These are phyloP conservation scores for Psilocybe sp. DNA, from an alignment of 768 basidiomycete genomes.

Conservation along the genomic window DNA sequence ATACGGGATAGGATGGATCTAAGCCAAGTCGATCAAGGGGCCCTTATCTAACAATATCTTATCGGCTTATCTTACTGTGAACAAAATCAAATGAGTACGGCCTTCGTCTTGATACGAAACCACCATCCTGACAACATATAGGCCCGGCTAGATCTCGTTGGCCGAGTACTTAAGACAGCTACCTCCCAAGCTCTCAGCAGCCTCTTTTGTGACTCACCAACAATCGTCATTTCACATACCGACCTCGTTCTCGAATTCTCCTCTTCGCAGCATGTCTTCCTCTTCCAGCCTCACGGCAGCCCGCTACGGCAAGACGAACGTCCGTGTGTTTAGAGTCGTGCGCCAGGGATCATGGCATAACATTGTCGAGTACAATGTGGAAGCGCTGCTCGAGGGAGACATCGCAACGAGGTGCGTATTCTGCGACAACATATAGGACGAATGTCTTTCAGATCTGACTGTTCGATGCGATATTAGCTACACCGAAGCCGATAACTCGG, in stretches of 20 bases:
- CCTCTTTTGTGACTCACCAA: too few relatives aligned
- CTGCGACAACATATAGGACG: background rate
- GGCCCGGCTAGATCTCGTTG: too few relatives aligned
- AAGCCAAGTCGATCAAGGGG: too few relatives aligned
- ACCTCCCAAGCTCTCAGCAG: too few relatives aligned
- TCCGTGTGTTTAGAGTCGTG: constrained; percentile 84
- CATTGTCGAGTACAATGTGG: constrained; percentile 83
- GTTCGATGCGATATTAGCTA: constrained; percentile 45
- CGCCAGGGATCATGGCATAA: constrained; percentile 65
- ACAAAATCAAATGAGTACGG: too few relatives aligned
- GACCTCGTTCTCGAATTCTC: background rate
- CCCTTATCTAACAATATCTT: too few relatives aligned
- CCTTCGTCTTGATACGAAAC: too few relatives aligned
- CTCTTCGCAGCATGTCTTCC: constrained; percentile 2
- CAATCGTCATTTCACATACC: too few relatives aligned
- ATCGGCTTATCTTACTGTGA: too few relatives aligned
- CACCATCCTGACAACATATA: too few relatives aligned
- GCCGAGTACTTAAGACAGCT: too few relatives aligned
- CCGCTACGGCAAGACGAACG: constrained; percentile 85
- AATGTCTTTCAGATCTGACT: background rate
- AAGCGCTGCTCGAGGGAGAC: constrained; percentile 78
- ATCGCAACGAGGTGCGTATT: constrained; percentile 65
- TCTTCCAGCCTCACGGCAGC: constrained; percentile 36
- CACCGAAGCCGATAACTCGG: constrained; percentile 84
- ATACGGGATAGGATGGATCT: too few relatives aligned